A percentile compares a stretch with the other conserved stretches of the same genome.
These are phyloP conservation scores for Monosporascus sp. DNA, from an alignment of 2,329 filamentous ascomycete genomes.

Conservation along the genomic window DNA sequence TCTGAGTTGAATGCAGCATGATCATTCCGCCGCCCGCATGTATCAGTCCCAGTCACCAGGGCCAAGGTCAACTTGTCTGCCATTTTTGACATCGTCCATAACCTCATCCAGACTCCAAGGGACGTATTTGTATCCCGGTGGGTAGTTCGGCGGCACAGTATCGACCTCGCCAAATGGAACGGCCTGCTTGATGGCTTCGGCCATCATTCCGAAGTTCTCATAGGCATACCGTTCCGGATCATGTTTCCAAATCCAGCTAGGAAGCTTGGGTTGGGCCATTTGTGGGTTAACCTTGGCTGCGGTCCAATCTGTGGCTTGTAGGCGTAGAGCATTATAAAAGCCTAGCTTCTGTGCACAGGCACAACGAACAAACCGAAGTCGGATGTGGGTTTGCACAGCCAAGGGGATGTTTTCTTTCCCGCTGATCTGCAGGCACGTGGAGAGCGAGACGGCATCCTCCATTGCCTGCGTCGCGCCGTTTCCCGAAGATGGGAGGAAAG, in stretches of 20 bases:
- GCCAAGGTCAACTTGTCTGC: conserved; percentile 29
- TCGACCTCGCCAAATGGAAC: conserved; percentile 24
- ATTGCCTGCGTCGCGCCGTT: conserved; percentile 39
- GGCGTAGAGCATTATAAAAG: conserved; percentile 31
- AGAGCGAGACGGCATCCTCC: conserved; percentile 35
- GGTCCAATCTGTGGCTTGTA: conserved; percentile 32
- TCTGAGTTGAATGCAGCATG: no score
- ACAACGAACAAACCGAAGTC: conserved; percentile 30
- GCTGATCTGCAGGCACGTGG: conserved; percentile 31
- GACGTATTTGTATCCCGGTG: conserved; percentile 30
- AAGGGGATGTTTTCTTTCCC: conserved; percentile 26
- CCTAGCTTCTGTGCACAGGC: conserved; percentile 34
- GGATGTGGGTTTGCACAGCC: conserved; percentile 30
- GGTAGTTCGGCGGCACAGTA: conserved; percentile 29
- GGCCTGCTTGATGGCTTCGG: conserved; percentile 26
- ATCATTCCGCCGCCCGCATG: no score
- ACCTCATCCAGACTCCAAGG: conserved; percentile 39
- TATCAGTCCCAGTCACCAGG: conserved; percentile 24
- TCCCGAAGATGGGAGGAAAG: conserved; percentile 35
- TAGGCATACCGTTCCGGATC: conserved; percentile 33
- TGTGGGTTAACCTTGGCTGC: conserved; percentile 27
- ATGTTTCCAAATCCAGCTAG: conserved; percentile 33
- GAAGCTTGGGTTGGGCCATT: conserved; percentile 29
- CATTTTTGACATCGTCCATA: conserved; percentile 31
- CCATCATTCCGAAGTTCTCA: conserved; percentile 29